These are phyloP conservation scores for thale cress (Arabidopsis thaliana) DNA, from an alignment of 345 rosid genomes.

Conservation along the genomic window DNA sequence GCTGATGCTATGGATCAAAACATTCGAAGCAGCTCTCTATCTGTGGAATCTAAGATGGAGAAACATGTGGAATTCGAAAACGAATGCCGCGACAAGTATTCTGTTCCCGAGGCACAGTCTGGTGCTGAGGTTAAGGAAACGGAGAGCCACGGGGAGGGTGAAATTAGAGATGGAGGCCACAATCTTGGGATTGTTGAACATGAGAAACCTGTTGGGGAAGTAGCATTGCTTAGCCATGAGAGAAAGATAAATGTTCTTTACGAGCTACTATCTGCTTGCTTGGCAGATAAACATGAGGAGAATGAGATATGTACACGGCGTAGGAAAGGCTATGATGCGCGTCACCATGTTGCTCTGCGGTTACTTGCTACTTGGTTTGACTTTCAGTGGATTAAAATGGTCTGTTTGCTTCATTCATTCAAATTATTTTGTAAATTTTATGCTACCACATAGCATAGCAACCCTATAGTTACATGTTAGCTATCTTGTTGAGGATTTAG, in stretches of 20 bases:
- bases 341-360: conserved; percentile 87
- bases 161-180: not conserved
- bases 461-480: not conserved
- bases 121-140: conserved; percentile 38
- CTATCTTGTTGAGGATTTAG: not conserved
- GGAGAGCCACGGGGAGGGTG: conserved; percentile 3
- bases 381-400: conserved; percentile 84
- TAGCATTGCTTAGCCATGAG: conserved; percentile 61
- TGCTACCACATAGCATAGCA: not conserved
- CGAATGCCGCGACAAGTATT: conserved; percentile 73
- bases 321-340: conserved; percentile 93
- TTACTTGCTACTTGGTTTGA: conserved; percentile 88
- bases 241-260: conserved; percentile 82
- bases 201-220: conserved; percentile 67
- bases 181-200: conserved; percentile 40
- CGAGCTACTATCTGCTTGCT: conserved; percentile 91
- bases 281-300: conserved; percentile 68
- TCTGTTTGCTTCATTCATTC: conserved; percentile 44
- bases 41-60: conserved; percentile 69
- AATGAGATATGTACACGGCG: conserved; percentile 50
- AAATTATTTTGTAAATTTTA: not conserved
- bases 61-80: conserved; percentile 71
- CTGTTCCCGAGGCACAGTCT: conserved; percentile 51
- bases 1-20: conserved; percentile 61
- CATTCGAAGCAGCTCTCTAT: conserved; percentile 55